Conservation (phyloP, 306 rosid species). For the Sechiopsis laciniata region DNA sequence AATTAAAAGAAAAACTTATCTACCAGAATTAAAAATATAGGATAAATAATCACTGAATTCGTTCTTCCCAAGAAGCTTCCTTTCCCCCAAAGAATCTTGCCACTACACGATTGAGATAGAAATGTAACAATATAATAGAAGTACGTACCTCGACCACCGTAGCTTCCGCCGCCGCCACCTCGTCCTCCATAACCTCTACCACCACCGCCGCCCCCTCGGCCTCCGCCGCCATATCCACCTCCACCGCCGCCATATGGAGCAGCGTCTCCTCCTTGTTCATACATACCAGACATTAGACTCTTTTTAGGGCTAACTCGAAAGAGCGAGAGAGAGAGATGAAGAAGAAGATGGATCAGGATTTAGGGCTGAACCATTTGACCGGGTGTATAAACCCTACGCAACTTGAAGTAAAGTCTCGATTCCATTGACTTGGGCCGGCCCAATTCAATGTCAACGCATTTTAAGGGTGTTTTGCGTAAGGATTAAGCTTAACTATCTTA, state of each 20-base stretch:
- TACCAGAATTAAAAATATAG: neutral
- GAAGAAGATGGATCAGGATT: constrained; percentile 15
- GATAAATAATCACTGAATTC: neutral
- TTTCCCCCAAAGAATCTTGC: neutral
- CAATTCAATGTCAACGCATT: neutral
- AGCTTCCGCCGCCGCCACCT: constrained; percentile 39
- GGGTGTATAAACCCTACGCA: neutral
- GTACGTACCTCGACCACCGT: constrained; percentile 70
- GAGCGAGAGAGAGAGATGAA: constrained; percentile 24
- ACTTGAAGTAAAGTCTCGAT: neutral
- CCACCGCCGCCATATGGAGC: constrained; percentile 58
- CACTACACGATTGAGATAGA: neutral
- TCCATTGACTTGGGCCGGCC: constrained; percentile 21
- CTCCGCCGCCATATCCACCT: constrained; percentile 35
- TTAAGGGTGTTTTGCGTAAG: no score
- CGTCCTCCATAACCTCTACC: constrained; percentile 35
- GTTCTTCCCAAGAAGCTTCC: neutral
- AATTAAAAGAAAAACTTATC: neutral
- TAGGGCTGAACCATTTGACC: constrained; percentile 24
- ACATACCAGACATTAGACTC: constrained; percentile 71
- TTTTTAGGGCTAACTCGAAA: constrained; percentile 35
- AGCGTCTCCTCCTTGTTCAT: constrained; percentile 78
- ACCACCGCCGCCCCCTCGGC: constrained; percentile 34
- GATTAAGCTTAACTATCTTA: no score
- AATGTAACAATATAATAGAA: neutral